Evolutionary conservation across 768 basidiomycete genomes (phyloP), one percentile per base, ranked within the genome.

Genomic region (Megacollybia marginata): DNA sequence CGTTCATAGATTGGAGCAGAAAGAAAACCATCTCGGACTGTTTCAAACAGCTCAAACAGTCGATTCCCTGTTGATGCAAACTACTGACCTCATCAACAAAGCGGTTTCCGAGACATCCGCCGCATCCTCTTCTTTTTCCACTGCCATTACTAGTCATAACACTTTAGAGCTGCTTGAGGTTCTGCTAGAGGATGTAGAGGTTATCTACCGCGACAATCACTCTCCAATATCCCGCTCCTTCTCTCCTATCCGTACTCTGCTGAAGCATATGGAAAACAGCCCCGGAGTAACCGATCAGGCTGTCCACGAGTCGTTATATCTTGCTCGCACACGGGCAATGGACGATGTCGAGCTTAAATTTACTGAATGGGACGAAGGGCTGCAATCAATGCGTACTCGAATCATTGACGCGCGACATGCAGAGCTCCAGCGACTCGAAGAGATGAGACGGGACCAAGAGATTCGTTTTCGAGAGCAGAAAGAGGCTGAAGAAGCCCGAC

Each of bases 1-100:
- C 28, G 51, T 81, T 33, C 78, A 81, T 48, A 61, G 59, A 9
- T 62, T 90, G 32, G 62, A 71, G 16, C 71, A 74, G 48, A 71
- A 75, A 40, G 66, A 69, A 12, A 64, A 69, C 31, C 74, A 77
- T 53, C 64, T 85, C 50, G 67, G 69, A 20, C 64, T 85, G 16
- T 76, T 79, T 12, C 67, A 66, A 33, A 68, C 80, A 54, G 80
- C 82, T 4, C 79, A 72, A 49, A 65, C 69, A n/a, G 59, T 79
- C 19, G 85, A 84, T 53, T 47, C 54, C 1, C 59, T 72, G 15
- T 61, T 80, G 9, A 59, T 65, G 6, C 55, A 64, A 12, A 61
- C 71, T 9, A 49, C 69, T 11, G 56, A 65, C 13, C 65, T 72
- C 33, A 66, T 83, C 38, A 65, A 65, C 33, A 49, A 56, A 20